phyloP scores from a whole-genome alignment of 2,329 filamentous ascomycete genomes.

The Apiospora arundinis region DNA sequence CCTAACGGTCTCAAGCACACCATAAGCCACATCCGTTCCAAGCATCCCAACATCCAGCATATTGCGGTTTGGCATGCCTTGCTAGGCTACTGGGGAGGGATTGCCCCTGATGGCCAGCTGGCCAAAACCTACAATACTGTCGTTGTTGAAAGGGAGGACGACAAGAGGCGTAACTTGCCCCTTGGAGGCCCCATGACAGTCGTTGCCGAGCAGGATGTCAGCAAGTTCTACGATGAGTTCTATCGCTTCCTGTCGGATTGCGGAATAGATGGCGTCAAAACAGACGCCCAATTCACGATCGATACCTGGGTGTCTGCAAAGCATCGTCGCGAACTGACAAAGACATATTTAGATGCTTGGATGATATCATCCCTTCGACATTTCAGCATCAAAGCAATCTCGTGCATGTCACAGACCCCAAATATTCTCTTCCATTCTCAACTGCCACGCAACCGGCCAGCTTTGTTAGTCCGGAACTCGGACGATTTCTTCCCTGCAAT shows the following conservation, averaged over 20 bases:
- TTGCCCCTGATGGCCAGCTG: conserved; percentile 76
- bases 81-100: conserved; percentile 87
- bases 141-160: conserved; percentile 58
- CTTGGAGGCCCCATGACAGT: conserved; percentile 72
- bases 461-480: conserved; percentile 81
- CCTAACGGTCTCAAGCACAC: conserved; percentile 79
- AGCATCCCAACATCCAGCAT: conserved; percentile 76
- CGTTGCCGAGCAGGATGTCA: conserved; percentile 76
- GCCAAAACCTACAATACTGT: conserved; percentile 80
- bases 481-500: conserved; percentile 91
- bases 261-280: conserved; percentile 88
- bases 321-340: conserved; percentile 74
- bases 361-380: conserved; percentile 76
- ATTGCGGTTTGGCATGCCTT: conserved; percentile 96
- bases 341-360: conserved; percentile 86
- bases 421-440: conserved; percentile 87
- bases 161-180: conserved; percentile 53
- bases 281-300: conserved; percentile 89
- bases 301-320: conserved; percentile 75
- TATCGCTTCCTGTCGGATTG: conserved; percentile 78
- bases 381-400: conserved; percentile 80
- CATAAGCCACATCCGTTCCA: conserved; percentile 70
- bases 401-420: conserved; percentile 93
- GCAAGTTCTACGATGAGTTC: conserved; percentile 86
- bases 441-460: conserved; percentile 75